These are phyloP conservation scores for Trametes pubescens DNA, from an alignment of 1,284 basidiomycete species.

Conservation along the genomic window DNA sequence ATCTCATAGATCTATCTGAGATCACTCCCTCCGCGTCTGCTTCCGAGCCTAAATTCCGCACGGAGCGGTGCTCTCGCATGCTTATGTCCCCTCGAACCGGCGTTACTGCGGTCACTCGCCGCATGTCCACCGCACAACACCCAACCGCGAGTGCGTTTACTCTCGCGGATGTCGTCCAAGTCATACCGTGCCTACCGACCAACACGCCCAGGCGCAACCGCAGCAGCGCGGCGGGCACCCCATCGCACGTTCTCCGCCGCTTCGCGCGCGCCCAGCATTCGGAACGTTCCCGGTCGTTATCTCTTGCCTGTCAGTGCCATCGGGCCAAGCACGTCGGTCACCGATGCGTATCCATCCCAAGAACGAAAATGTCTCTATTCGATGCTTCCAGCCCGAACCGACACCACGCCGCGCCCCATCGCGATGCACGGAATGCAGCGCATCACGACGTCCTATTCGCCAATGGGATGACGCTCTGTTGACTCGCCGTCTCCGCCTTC, in stretches of 20 bases:
- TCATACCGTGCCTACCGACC: background rate
- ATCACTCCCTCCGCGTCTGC: slow-evolving; percentile 7
- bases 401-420: slow-evolving; percentile 8
- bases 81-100: slow-evolving; percentile 31
- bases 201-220: slow-evolving; percentile 5
- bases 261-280: slow-evolving; percentile 17
- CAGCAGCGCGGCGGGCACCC: slow-evolving; percentile 7
- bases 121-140: slow-evolving; percentile 34
- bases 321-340: slow-evolving; percentile 15
- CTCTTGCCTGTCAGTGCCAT: background rate
- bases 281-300: slow-evolving; percentile 13
- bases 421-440: slow-evolving; percentile 3
- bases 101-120: slow-evolving; percentile 41
- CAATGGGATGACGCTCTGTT: slow-evolving; percentile 67
- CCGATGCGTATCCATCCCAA: slow-evolving; percentile 19
- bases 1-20: slow-evolving; percentile 29
- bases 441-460: slow-evolving; percentile 56
- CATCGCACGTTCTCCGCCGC: slow-evolving; percentile 9
- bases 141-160: background rate
- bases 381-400: slow-evolving; percentile 10
- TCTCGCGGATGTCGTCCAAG: slow-evolving; percentile 7
- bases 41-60: slow-evolving; percentile 25
- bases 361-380: slow-evolving; percentile 11
- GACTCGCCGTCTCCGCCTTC: slow-evolving; percentile 60
- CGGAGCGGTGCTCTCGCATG: slow-evolving; percentile 15